Base-by-base conservation (phyloP, 495 filamentous ascomycete species). In the Xylaria venustula region DNA sequence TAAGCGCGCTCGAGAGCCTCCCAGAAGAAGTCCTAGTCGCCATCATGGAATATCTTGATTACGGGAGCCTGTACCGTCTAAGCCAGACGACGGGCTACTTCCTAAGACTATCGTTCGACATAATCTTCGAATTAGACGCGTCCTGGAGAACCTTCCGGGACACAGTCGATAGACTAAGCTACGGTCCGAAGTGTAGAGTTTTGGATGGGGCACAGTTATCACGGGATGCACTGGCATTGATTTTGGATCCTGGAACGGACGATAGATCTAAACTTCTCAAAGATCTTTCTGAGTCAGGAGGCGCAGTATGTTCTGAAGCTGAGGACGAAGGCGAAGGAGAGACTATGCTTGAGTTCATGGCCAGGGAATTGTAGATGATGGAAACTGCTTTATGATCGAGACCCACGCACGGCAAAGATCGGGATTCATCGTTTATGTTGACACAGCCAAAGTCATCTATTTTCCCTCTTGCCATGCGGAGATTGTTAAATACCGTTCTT, bases 101-200 rank as follows among this genome's bases (percentile, higher is more conserved):
- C 17, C 50, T 48, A 25, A 46, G 58, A 25, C 26, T 61, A n/a
- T 61, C 50, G 6, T 48, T 54, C 25, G 58, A 61, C 12, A 14
- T 0, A 7, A 8, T 45, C 0, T 47, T 61, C n/a, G 30, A 54
- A 14, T 4, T 11, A 14, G 37, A 53, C 37, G n/a, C 36, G 22
- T 25, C 34, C 7, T 60, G 57, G 57, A 23, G 57, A 34, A 36
- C 48, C 12, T 60, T 60, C 37, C 46, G 57, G 3, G 15, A 50
- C 14, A 51, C 46, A 12, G 34, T 51, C 20, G 34, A 59, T 34
- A n/a, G 14, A 15, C 23, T 40, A 9, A 11, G 22, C 23, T n/a
- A 40, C 20, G 56, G 46, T 22, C 36, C 32, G 11, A 32, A n/a
- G 9, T 14, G 30, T 17, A 25, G 30, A 14, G 7, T 48, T 19